A percentile compares a stretch with the other conserved stretches of the same genome.
phyloP scores from a whole-genome alignment of 2,329 filamentous ascomycete genomes.

The Curvularia lunata region DNA sequence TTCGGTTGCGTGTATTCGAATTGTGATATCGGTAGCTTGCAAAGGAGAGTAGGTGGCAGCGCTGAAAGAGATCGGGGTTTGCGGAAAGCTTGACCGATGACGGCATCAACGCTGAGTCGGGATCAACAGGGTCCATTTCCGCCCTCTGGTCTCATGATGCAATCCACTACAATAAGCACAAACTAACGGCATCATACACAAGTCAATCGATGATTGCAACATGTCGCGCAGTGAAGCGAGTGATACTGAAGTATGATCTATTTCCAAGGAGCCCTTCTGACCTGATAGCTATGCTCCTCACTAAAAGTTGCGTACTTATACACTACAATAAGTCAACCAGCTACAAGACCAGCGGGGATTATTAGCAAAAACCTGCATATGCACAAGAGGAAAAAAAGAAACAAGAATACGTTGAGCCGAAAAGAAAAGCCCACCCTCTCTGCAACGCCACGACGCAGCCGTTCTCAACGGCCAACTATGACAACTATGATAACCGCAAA shows the following conservation, averaged over 20 bases:
- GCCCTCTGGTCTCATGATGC: conserved; percentile 12
- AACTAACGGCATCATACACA: neutral
- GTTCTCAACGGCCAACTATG: conserved; percentile 10
- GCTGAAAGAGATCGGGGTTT: conserved; percentile 15
- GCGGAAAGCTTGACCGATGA: conserved; percentile 36
- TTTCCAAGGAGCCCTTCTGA: conserved; percentile 13
- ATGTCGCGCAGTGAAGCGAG: neutral
- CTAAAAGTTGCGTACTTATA: conserved; percentile 22
- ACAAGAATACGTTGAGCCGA: conserved; percentile 9
- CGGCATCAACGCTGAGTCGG: conserved; percentile 27
- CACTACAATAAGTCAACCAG: conserved; percentile 15
- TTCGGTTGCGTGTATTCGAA: conserved; percentile 20
- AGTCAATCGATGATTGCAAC: neutral
- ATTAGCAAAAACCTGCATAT: conserved; percentile 17
- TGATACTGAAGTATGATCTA: conserved; percentile 16
- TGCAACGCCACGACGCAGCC: conserved; percentile 11
- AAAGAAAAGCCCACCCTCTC: conserved; percentile 8
- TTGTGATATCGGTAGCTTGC: conserved; percentile 44
- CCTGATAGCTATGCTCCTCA: conserved; percentile 10
- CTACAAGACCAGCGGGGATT: conserved; percentile 5
- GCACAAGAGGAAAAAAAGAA: conserved; percentile 19
- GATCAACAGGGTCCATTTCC: conserved; percentile 18
- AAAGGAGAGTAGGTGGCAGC: conserved; percentile 23
- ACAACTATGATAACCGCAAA: conserved; percentile 9
- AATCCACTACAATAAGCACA: neutral